These are phyloP conservation scores for Penicillium arizonense DNA, from an alignment of 495 filamentous ascomycete species.

Conservation along the genomic window DNA sequence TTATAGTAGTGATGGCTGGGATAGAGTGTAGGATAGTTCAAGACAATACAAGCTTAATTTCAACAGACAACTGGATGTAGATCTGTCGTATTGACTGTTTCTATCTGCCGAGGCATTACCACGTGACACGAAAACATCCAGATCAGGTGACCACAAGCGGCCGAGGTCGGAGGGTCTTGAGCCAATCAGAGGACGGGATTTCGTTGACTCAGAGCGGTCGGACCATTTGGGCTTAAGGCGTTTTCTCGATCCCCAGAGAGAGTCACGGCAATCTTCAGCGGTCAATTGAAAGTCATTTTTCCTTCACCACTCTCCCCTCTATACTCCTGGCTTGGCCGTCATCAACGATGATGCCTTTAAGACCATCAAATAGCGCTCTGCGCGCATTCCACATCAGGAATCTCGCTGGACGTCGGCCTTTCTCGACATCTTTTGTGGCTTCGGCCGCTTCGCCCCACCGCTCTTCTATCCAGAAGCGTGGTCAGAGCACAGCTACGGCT, in stretches of 20 bases:
- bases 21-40: not conserved
- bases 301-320: slow-evolving; percentile 17
- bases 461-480: slow-evolving; percentile 44
- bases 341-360: slow-evolving; percentile 49
- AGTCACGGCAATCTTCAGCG: slow-evolving; percentile 19
- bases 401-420: slow-evolving; percentile 36
- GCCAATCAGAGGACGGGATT: slow-evolving; percentile 32
- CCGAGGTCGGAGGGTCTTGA: slow-evolving; percentile 33
- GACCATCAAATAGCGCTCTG: slow-evolving; percentile 48
- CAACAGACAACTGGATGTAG: not conserved
- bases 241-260: slow-evolving; percentile 26
- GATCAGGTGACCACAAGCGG: slow-evolving; percentile 7
- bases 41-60: too few relatives aligned
- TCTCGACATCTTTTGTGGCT: slow-evolving; percentile 41
- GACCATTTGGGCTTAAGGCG: slow-evolving; percentile 21
- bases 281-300: slow-evolving; percentile 16
- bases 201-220: slow-evolving; percentile 25
- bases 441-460: slow-evolving; percentile 47
- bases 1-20: not conserved
- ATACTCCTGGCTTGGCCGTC: slow-evolving; percentile 32
- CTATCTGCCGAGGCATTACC: slow-evolving; percentile 1
- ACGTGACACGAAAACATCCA: slow-evolving; percentile 6
- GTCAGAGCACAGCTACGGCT: slow-evolving; percentile 50
- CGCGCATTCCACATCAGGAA: slow-evolving; percentile 44
- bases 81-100: too few relatives aligned